Evolutionary conservation across 2,329 filamentous ascomycete species (phyloP).

Genomic region (Venturiaceae sp.): DNA sequence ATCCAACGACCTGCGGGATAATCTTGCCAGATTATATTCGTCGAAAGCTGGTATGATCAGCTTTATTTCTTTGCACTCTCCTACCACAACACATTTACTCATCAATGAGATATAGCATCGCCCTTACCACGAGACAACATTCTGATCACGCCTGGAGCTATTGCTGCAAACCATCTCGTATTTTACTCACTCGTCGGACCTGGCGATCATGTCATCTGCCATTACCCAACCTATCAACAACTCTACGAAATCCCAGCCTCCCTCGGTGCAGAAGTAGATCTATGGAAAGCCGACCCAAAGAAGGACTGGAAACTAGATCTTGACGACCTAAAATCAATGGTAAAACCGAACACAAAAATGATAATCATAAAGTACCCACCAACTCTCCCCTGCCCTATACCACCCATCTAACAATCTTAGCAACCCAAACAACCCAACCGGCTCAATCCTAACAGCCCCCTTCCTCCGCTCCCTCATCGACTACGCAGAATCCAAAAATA

Average conservation of each 20-base stretch:
- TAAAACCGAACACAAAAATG: constrained; percentile 62
- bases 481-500: constrained; percentile 51
- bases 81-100: not conserved
- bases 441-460: constrained; percentile 54
- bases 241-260: constrained; percentile 66
- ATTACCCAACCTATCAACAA: constrained; percentile 82
- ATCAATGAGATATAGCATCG: constrained; percentile 14
- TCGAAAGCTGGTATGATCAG: constrained; percentile 33
- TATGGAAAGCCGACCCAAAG: constrained; percentile 61
- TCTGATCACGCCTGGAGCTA: constrained; percentile 70
- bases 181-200: constrained; percentile 63
- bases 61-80: not conserved
- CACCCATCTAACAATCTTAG: no score
- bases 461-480: constrained; percentile 53
- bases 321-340: constrained; percentile 53
- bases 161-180: constrained; percentile 73
- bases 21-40: constrained; percentile 57
- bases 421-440: constrained; percentile 80
- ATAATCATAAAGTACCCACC: constrained; percentile 47
- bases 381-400: no score
- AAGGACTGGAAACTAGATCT: constrained; percentile 60
- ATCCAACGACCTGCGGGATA: constrained; percentile 51
- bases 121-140: constrained; percentile 52
- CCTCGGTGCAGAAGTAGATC: constrained; percentile 64
- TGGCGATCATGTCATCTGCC: constrained; percentile 76